Conservation (phyloP, 371 early-diverging fungal species). For the Rhizomucor pusillus region DNA sequence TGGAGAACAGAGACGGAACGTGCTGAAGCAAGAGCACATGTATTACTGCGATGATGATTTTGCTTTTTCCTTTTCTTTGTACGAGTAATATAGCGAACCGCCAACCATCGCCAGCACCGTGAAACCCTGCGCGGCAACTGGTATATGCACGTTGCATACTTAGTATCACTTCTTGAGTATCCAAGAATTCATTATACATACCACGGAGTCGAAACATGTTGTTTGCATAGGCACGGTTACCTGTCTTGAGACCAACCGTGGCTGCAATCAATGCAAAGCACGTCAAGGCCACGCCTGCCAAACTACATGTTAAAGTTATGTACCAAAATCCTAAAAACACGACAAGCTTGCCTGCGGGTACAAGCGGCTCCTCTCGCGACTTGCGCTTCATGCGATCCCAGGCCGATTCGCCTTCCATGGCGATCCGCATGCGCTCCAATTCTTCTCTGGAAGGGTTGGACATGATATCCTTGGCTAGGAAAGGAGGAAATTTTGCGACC, state of each 20-base stretch:
- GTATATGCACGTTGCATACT: background rate
- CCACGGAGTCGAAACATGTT: constrained; percentile 53
- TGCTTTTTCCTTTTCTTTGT: constrained; percentile 28
- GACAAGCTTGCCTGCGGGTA: constrained; percentile 40
- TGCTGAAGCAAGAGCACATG: too few relatives aligned
- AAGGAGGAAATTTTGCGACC: too few relatives aligned
- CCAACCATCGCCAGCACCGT: constrained; percentile 47
- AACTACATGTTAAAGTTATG: background rate
- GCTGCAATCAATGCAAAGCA: constrained; percentile 51
- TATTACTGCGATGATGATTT: too few relatives aligned
- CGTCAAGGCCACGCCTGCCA: constrained; percentile 46
- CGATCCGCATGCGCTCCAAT: constrained; percentile 37
- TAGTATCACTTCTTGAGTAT: background rate
- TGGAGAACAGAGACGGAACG: too few relatives aligned
- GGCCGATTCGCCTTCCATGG: constrained; percentile 41
- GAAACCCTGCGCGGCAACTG: constrained; percentile 50
- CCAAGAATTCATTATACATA: constrained; percentile 7
- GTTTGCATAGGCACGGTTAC: constrained; percentile 47
- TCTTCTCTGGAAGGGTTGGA: constrained; percentile 33
- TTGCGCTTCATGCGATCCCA: constrained; percentile 46
- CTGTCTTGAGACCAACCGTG: constrained; percentile 45
- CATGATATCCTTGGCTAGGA: background rate
- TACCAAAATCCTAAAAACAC: background rate
- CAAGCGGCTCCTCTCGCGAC: constrained; percentile 46
- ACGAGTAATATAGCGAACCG: constrained; percentile 40